Conservation (phyloP, 2,329 filamentous ascomycete species). For the Talaromyces sp. region DNA sequence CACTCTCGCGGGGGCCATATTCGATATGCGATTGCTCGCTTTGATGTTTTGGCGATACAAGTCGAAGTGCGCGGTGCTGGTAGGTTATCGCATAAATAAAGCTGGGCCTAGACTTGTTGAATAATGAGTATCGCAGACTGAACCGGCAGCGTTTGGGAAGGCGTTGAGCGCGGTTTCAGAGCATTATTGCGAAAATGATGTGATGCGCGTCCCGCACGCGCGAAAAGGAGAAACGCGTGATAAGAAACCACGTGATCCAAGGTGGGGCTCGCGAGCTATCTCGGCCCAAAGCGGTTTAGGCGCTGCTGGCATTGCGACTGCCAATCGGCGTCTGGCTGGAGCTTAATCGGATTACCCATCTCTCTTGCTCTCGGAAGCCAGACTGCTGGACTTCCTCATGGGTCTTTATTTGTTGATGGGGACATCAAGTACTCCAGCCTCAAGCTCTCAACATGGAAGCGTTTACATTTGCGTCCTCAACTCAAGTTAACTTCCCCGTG, state of each 20-base stretch:
- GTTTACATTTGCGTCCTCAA: conserved; percentile 90
- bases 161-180: neutral
- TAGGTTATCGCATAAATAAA: neutral
- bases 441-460: conserved; percentile 66
- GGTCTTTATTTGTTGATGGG: neutral
- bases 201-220: neutral
- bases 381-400: neutral
- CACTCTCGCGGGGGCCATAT: conserved; percentile 8
- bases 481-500: conserved; percentile 69
- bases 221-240: neutral
- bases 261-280: neutral
- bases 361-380: neutral
- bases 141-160: neutral
- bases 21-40: neutral
- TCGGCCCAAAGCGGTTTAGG: neutral
- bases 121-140: neutral
- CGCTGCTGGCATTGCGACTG: neutral
- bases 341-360: neutral
- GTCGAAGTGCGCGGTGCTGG: conserved; percentile 2
- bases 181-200: neutral
- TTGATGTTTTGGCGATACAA: neutral
- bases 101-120: neutral
- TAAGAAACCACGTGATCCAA: neutral
- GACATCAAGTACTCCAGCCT: neutral
- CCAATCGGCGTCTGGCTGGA: neutral